Evolutionary conservation across 1,284 basidiomycete genomes (phyloP).

Genomic region (Bondarzewia mesenterica): DNA sequence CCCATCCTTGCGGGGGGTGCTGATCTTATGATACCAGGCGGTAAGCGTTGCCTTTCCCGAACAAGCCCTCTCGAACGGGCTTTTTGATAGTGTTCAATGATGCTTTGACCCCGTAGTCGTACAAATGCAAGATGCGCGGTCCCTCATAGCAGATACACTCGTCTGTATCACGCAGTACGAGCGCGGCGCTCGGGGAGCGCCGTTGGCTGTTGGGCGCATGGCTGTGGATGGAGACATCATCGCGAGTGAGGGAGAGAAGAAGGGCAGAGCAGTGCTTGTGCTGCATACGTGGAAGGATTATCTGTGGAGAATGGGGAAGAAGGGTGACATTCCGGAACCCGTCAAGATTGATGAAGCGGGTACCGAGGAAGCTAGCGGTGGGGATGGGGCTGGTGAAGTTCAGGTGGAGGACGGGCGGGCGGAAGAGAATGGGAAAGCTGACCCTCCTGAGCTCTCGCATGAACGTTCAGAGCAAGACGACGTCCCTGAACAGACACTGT

Average conservation of each 20-base stretch:
- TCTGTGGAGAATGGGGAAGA: slow-evolving; percentile 62
- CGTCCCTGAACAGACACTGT: slow-evolving; percentile 1
- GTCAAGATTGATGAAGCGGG: slow-evolving; percentile 14
- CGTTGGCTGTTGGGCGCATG: slow-evolving; percentile 66
- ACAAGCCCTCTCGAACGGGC: no score
- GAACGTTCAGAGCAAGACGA: not conserved
- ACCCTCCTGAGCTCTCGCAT: not conserved
- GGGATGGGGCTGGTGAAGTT: slow-evolving; percentile 4
- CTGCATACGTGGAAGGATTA: slow-evolving; percentile 66
- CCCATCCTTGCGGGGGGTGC: slow-evolving; percentile 62
- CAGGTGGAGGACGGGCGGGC: not conserved
- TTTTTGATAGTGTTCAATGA: no score
- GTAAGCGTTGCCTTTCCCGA: no score
- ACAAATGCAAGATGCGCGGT: not conserved
- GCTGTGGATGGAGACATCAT: slow-evolving; percentile 35
- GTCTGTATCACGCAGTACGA: slow-evolving; percentile 51
- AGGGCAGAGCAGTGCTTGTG: slow-evolving; percentile 69
- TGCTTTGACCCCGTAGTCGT: no score
- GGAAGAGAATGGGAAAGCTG: not conserved
- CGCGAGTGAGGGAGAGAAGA: slow-evolving; percentile 30
- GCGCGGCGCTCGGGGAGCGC: slow-evolving; percentile 32
- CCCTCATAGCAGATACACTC: slow-evolving; percentile 37
- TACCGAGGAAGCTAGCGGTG: slow-evolving; percentile 14
- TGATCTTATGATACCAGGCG: slow-evolving; percentile 76
- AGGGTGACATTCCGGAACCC: slow-evolving; percentile 32